phyloP scores from a whole-genome alignment of 495 filamentous ascomycete genomes.

The Aspergillus olivimuriae region DNA sequence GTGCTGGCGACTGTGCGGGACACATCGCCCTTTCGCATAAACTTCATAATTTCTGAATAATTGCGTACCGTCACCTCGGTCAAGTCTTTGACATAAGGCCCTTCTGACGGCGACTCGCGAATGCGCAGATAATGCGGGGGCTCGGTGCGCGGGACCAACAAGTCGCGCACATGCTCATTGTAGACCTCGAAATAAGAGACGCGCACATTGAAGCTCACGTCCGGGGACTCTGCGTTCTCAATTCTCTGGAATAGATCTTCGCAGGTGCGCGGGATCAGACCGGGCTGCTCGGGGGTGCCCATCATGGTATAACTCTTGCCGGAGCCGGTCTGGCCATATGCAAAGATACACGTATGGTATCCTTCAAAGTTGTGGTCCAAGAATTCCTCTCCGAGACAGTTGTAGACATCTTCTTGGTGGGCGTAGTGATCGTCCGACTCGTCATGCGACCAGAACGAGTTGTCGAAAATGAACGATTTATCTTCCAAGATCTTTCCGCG shows the following conservation, averaged over 20 bases:
- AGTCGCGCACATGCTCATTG: constrained; percentile 96
- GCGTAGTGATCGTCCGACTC: constrained; percentile 68
- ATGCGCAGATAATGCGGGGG: constrained; percentile 93
- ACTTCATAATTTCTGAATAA: constrained; percentile 75
- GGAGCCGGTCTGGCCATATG: constrained; percentile 95
- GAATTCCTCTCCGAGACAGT: constrained; percentile 91
- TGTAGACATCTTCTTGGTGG: constrained; percentile 89
- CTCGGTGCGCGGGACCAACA: constrained; percentile 70
- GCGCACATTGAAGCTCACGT: constrained; percentile 91
- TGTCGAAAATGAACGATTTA: constrained; percentile 92
- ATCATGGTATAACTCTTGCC: constrained; percentile 99
- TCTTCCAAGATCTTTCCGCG: constrained; percentile 74
- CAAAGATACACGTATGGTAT: constrained; percentile 98
- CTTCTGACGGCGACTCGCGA: constrained; percentile 88
- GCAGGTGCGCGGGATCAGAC: constrained; percentile 94
- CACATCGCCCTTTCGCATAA: constrained; percentile 84
- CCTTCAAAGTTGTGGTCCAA: constrained; percentile 99
- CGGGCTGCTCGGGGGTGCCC: constrained; percentile 81
- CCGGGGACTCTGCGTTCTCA: constrained; percentile 71
- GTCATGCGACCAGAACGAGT: constrained; percentile 94
- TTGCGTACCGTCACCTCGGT: constrained; percentile 85
- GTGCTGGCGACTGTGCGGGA: constrained; percentile 91
- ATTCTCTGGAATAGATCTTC: constrained; percentile 95
- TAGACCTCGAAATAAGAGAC: constrained; percentile 99
- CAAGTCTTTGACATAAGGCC: constrained; percentile 95